Base-by-base conservation (phyloP, 208 protist species). In the Trypanosoma rangeli region DNA sequence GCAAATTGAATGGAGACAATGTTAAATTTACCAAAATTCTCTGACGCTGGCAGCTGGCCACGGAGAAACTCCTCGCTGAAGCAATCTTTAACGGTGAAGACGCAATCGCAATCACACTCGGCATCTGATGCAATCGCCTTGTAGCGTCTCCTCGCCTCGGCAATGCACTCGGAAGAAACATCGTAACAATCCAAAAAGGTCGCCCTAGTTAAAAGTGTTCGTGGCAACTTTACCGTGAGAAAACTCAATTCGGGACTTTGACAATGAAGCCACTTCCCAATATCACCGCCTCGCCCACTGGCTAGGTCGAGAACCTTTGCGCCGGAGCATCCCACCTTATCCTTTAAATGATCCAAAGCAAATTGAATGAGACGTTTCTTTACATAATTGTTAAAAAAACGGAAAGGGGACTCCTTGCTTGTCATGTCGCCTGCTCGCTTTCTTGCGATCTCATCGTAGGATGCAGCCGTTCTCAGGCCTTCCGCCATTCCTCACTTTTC, bases 231-330 rank as follows among this genome's bases (percentile, higher is more conserved):
- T 44, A 64, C 31, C 37, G 79, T 78, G 2, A 57, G 49, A 44
- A 61, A 64, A 29, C 53, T 73, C n/a, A 80, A 50, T 26, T 72
- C 65, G 24, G 86, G 74, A 68, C 87, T 94, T 55, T 89, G 80
- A 52, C 73, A 84, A 70, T 86, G 86, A 28, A 91, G n/a, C 88
- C 90, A 96, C 76, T 96, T 96, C n/a, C 87, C 88, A 5, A 96
- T n/a, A 63, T 96, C 90, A 2, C 90, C 90, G 18, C 90, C 90
- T 28, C 90, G 78, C 24, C 90, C 90, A 66, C 87, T 93, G 8
- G 80, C 87, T 28, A 96, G 70, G 67, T 96, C 90, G 8, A 96
- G 68, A 13, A 96, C 86, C 5, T 70, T 59, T 18, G 71, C 71
- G 1, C 70, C 70, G 10, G 39, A 62, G 16, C 54, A 26, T 20